Evolutionary conservation across 345 rosid species (phyloP).

Genomic region (Passiflora organensis): DNA sequence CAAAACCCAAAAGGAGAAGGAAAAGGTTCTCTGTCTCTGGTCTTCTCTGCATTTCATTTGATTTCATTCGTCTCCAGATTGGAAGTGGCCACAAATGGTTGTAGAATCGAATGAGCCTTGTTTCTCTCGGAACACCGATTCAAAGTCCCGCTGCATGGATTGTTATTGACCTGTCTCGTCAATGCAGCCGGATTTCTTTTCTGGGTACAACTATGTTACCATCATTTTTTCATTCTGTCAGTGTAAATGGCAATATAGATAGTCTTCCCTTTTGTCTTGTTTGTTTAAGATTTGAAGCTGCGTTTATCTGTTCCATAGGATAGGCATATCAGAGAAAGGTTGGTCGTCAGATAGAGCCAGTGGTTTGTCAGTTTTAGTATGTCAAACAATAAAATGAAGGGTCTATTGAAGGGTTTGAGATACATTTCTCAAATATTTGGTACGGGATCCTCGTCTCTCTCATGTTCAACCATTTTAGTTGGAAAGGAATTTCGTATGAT

Average conservation of each 20-base stretch:
- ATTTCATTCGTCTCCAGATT: background rate
- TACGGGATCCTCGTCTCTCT: conserved; percentile 11
- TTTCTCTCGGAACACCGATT: background rate
- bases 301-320: background rate
- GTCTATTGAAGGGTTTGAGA: conserved; percentile 66
- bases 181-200: no score
- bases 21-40: no score
- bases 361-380: conserved; percentile 10
- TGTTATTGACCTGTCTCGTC: no score
- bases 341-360: background rate
- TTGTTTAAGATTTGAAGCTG: conserved; percentile 11
- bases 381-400: conserved; percentile 71
- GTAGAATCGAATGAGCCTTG: background rate
- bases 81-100: background rate
- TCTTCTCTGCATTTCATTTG: background rate
- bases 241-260: no score
- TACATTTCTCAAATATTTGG: conserved; percentile 82
- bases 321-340: background rate
- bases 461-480: no score
- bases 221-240: no score
- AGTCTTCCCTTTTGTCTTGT: background rate
- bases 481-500: no score
- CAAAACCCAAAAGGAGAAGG: no score
- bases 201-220: no score
- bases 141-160: no score